A percentile compares a stretch with the other conserved stretches of the same genome.
phyloP scores from a whole-genome alignment of 2,329 filamentous ascomycete species.

The Neurospora crassa region DNA sequence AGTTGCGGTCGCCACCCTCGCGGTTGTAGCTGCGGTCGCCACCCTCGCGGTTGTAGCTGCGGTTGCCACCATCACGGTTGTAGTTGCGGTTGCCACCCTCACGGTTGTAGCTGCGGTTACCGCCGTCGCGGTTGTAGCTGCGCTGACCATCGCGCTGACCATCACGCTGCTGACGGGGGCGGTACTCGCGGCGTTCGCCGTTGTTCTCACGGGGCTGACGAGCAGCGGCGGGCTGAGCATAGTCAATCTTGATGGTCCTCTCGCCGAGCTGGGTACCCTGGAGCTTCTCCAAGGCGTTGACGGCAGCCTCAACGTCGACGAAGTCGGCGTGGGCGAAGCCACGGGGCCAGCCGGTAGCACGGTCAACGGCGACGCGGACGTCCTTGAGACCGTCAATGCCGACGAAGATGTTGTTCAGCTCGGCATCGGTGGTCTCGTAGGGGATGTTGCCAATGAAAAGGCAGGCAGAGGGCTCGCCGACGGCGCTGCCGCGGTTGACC shows the following conservation, averaged over 20 bases:
- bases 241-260: slow-evolving; percentile 58
- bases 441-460: slow-evolving; percentile 81
- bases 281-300: slow-evolving; percentile 47
- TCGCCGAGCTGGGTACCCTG: slow-evolving; percentile 51
- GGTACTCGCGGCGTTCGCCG: not conserved
- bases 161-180: not conserved
- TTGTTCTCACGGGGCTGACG: slow-evolving; percentile 1
- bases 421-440: slow-evolving; percentile 75
- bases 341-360: slow-evolving; percentile 67
- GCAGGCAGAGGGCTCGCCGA: slow-evolving; percentile 16
- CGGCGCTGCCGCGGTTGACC: not conserved
- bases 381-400: slow-evolving; percentile 61
- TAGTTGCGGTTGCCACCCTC: not conserved
- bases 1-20: too few relatives aligned
- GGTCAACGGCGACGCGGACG: slow-evolving; percentile 74
- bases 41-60: not conserved
- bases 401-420: slow-evolving; percentile 69
- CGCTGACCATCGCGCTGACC: not conserved
- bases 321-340: slow-evolving; percentile 86
- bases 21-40: too few relatives aligned
- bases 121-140: not conserved
- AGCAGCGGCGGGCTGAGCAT: slow-evolving; percentile 24
- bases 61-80: not conserved
- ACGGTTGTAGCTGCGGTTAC: not conserved
- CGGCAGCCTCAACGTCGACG: slow-evolving; percentile 54